Evolutionary conservation across 257 asterid species (phyloP), one percentile per base, ranked within the genome.

Genomic region (Plantago major): DNA sequence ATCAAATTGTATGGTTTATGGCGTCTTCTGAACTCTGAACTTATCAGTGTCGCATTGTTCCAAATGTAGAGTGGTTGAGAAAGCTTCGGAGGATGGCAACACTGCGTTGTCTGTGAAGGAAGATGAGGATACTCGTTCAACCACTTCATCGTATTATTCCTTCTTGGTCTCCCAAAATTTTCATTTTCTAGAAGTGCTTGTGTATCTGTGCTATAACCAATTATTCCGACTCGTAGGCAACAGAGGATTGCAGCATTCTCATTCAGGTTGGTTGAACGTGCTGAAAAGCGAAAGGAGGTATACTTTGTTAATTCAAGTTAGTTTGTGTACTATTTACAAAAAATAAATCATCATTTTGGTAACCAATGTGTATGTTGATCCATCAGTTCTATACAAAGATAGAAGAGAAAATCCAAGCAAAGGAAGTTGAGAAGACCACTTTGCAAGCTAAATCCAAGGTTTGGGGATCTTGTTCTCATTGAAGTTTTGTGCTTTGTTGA

Each of bases 381-480:
- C n/a, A n/a, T 53, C 78, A 90, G 97, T 90, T 90, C 82, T 83
- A 78, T 73, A 76, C 91, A 13, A 90, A 85, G 86, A 71, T 90
- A 43, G 97, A 90, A 78, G 84, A 90, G 84, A 87, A 87, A 81
- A 78, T 79, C 43, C 91, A 90, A 10, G 95, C 96, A 46, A 87
- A 70, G 74, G 95, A 85, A 79, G 83, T 16, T 44, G 90, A 87
- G 67, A 88, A 77, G 46, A 72, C 56, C 57, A 80, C 71, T 74
- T 65, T 87, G 75, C 89, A 82, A 73, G 89, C 75, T 42, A 87
- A 87, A 81, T 90, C 96, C 7, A 90, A 87, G 89, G 97, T 90
- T 62, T 46, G 56, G 42, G n/a, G 42, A 58, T 58, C 42, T 33
- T 49, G 46, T 30, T 62, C 42, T 26, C 30, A 13, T 17, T 11